Base-by-base conservation (phyloP, 2,329 filamentous ascomycete species). In the Xylaria digitata region DNA sequence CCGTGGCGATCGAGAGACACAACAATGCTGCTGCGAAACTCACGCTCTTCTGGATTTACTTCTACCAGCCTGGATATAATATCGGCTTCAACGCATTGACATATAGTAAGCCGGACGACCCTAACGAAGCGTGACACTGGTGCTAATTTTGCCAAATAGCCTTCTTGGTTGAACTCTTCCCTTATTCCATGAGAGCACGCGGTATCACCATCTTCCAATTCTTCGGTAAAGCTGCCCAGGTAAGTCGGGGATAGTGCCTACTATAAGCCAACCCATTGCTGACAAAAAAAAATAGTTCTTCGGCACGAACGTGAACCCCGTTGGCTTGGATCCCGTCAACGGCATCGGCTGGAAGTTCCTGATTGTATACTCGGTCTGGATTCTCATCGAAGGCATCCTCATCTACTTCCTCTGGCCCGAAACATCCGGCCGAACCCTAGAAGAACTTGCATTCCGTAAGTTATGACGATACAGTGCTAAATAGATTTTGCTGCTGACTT, bases 371-470 rank as follows among this genome's bases (percentile, higher is more conserved):
- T 75, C 73, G 50, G 70, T 71, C 50, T 77, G 75, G 74, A 76
- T 77, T 52, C 65, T 70, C 5, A 61, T 75, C 11, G 75, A 76
- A 55, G 71, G 66, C 7, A 6, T 56, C 40, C 19, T 73, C 90
- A 91, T 93, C 49, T 94, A 89, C 79, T 93, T 92, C 79, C 84
- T 93, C 71, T 94, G 92, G 77, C 91, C 91, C 11, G 91, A 94
- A 79, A 94, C 91, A 0, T 91, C 90, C 66, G 91, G 91, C 71
- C 86, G 93, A 63, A 88, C 90, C 66, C 82, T 94, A 43, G 91
- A 94, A 81, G 91, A 94, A 30, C 74, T 77, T 15, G 63, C 75
- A 9, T 76, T 77, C 73, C 49, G 75, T 76, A 75, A 64, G 69
- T 61, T 62, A 32, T 43, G n/a, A 26, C 21, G 32, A 6, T 13